Percentiles rank a stretch among this genome's conserved stretches.
These are phyloP conservation scores for Leccinum variicolor DNA, from an alignment of 768 basidiomycete species.

Conservation along the genomic window DNA sequence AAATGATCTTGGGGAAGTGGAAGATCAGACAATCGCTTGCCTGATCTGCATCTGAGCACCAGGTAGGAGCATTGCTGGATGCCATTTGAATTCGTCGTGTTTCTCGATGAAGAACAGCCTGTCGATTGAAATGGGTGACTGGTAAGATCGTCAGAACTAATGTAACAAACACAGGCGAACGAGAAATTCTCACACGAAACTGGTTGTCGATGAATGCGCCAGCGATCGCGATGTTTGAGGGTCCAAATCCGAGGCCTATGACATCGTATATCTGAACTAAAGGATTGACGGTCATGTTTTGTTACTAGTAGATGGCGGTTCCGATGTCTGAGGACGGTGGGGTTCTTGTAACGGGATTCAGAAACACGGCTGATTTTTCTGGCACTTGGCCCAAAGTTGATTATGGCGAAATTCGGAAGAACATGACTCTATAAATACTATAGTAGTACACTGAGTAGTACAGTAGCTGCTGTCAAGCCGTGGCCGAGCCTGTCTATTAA, in stretches of 20 bases:
- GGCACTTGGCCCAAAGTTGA: not conserved
- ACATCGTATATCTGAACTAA: conserved; percentile 35
- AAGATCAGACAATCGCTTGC: conserved; percentile 19
- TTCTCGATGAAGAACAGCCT: conserved; percentile 47
- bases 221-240: conserved; percentile 50
- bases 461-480: no score
- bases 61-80: conserved; percentile 53
- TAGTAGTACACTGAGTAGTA: no score
- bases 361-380: not conserved
- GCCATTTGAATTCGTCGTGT: conserved; percentile 48
- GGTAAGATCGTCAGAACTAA: not conserved
- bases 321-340: not conserved
- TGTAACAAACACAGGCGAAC: not conserved
- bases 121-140: conserved; percentile 22
- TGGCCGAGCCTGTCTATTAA: not conserved
- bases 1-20: not conserved
- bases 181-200: conserved; percentile 8
- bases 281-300: conserved; percentile 4
- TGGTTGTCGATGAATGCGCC: conserved; percentile 45
- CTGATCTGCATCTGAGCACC: conserved; percentile 54
- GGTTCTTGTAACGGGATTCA: not conserved
- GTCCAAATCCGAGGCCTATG: conserved; percentile 51
- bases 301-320: not conserved
- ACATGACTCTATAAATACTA: not conserved
- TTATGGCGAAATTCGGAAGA: not conserved